Conservation (phyloP, 2,329 filamentous ascomycete genomes). For the Arachnomyces sp. region DNA sequence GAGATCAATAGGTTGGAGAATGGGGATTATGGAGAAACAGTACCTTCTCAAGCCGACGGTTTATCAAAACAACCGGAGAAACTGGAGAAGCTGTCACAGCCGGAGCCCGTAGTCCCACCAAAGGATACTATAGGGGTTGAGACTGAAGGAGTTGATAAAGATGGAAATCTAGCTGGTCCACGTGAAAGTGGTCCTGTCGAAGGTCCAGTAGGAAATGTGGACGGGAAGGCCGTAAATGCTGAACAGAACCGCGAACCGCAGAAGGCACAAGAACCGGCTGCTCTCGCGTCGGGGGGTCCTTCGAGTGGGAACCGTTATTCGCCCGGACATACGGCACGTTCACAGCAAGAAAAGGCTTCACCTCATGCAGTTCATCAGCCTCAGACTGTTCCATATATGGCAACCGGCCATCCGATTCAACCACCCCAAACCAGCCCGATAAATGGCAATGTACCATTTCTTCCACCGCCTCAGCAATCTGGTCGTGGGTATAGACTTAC, state of each 20-base stretch:
- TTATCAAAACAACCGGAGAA: background rate
- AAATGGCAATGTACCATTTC: constrained; percentile 14
- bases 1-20: constrained; percentile 64
- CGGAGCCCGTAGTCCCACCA: too few relatives aligned
- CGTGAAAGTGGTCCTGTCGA: too few relatives aligned
- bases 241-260: background rate
- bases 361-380: constrained; percentile 9
- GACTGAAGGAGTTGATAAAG: too few relatives aligned
- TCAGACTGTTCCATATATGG: constrained; percentile 8
- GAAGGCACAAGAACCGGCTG: constrained; percentile 7
- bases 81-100: background rate
- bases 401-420: constrained; percentile 7
- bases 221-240: too few relatives aligned
- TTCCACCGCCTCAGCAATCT: constrained; percentile 17
- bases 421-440: constrained; percentile 11
- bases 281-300: background rate
- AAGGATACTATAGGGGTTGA: too few relatives aligned
- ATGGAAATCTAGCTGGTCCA: too few relatives aligned
- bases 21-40: constrained; percentile 45
- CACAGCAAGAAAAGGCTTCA: constrained; percentile 3
- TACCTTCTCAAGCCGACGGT: constrained; percentile 5
- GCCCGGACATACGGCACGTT: constrained; percentile 1
- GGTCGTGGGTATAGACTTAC: constrained; percentile 12
- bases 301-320: background rate
- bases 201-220: too few relatives aligned